A percentile compares a stretch with the other conserved stretches of the same genome.
phyloP scores from a whole-genome alignment of 1,284 basidiomycete genomes.

The Cutaneotrichosporon sp. region DNA sequence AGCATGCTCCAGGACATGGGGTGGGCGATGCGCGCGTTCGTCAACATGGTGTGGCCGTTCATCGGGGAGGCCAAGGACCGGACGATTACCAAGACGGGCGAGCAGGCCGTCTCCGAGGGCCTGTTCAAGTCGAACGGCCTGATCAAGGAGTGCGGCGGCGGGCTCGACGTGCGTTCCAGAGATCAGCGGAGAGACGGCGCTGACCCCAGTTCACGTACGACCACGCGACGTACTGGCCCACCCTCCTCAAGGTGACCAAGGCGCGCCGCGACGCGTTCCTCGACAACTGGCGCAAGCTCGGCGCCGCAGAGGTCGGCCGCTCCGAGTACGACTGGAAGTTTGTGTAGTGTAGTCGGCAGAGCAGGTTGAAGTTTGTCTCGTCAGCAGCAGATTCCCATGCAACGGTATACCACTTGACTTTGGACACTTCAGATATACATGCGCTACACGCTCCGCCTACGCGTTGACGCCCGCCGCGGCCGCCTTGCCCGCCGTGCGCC shows the following conservation, averaged over 20 bases:
- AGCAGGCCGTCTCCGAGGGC: conserved; percentile 29
- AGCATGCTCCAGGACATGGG: conserved; percentile 42
- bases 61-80: conserved; percentile 42
- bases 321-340: conserved; percentile 38
- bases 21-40: conserved; percentile 42
- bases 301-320: conserved; percentile 31
- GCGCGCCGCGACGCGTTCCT: conserved; percentile 29
- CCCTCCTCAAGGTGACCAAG: conserved; percentile 31
- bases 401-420: background rate
- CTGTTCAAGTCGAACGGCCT: conserved; percentile 26
- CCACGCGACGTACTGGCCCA: conserved; percentile 41
- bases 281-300: conserved; percentile 30
- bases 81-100: conserved; percentile 30
- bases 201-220: conserved; percentile 27
- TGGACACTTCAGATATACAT: background rate
- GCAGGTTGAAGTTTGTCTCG: background rate
- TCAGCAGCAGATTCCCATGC: background rate
- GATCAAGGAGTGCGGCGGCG: conserved; percentile 39
- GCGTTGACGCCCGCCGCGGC: conserved; percentile 1
- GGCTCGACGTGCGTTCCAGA: conserved; percentile 35
- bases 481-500: conserved; percentile 14
- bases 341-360: background rate
- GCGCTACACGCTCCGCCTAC: background rate
- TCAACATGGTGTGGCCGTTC: conserved; percentile 49
- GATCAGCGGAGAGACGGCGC: background rate